Conservation (phyloP, 768 basidiomycete genomes). For the Pisolithus albus region DNA sequence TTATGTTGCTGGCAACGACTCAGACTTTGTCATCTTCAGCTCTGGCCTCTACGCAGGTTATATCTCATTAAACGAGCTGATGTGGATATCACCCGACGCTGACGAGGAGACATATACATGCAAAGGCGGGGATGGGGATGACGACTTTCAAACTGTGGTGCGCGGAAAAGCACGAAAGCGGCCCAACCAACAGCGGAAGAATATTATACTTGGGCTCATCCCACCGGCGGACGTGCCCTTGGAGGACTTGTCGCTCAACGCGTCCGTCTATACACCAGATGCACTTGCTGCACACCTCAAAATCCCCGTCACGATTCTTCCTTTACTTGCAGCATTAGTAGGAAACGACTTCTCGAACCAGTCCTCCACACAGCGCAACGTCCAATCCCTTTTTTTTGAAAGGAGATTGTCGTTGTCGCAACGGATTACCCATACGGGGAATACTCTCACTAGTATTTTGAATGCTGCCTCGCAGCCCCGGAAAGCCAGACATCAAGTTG, state of each 20-base stretch:
- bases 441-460: slow-evolving; percentile 48
- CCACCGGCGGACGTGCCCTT: slow-evolving; percentile 39
- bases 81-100: slow-evolving; percentile 42
- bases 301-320: slow-evolving; percentile 64
- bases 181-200: slow-evolving; percentile 15
- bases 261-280: slow-evolving; percentile 55
- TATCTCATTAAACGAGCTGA: slow-evolving; percentile 68
- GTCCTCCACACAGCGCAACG: slow-evolving; percentile 40
- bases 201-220: slow-evolving; percentile 32
- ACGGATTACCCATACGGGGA: slow-evolving; percentile 61
- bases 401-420: slow-evolving; percentile 47
- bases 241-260: slow-evolving; percentile 44
- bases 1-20: slow-evolving; percentile 74
- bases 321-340: slow-evolving; percentile 68
- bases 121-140: slow-evolving; percentile 33
- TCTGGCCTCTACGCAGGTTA: slow-evolving; percentile 73
- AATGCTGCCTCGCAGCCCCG: slow-evolving; percentile 42
- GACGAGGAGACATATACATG: slow-evolving; percentile 14
- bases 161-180: slow-evolving; percentile 48
- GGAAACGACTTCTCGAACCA: slow-evolving; percentile 73
- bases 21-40: slow-evolving; percentile 76
- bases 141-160: slow-evolving; percentile 54
- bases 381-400: slow-evolving; percentile 66
- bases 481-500: slow-evolving; percentile 49
- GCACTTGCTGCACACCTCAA: slow-evolving; percentile 57